phyloP scores from a whole-genome alignment of 2,329 filamentous ascomycete genomes.

The Mycogone perniciosa region DNA sequence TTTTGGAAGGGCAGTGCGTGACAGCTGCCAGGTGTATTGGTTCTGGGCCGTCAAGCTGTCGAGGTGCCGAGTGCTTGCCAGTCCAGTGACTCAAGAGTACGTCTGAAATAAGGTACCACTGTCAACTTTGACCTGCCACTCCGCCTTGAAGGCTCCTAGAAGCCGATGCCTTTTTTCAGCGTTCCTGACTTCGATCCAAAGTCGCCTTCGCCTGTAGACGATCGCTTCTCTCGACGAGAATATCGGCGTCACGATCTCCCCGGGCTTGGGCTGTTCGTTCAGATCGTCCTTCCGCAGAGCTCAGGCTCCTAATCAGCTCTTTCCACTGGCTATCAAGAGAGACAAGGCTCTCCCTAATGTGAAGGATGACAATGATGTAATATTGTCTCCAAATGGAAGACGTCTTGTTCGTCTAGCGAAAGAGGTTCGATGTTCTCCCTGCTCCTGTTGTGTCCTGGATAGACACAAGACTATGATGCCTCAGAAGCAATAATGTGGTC shows the following conservation, averaged over 20 bases:
- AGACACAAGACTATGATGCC: too few relatives aligned
- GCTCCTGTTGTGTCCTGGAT: background rate
- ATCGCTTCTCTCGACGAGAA: background rate
- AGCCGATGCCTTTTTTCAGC: background rate
- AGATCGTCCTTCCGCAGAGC: background rate
- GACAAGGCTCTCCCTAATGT: too few relatives aligned
- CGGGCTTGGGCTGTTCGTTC: too few relatives aligned
- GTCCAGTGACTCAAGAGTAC: background rate
- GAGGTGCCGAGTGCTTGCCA: slow-evolving; percentile 10
- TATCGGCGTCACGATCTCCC: background rate
- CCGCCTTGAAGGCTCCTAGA: background rate
- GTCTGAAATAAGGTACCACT: background rate
- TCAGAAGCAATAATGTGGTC: too few relatives aligned
- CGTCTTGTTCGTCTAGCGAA: background rate
- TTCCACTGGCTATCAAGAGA: too few relatives aligned
- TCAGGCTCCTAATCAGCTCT: background rate
- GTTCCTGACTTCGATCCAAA: background rate
- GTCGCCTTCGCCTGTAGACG: background rate
- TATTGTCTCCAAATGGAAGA: background rate
- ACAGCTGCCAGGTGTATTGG: slow-evolving; percentile 9
- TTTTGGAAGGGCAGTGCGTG: slow-evolving; percentile 4
- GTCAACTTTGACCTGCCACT: background rate
- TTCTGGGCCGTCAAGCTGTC: background rate
- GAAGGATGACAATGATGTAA: too few relatives aligned
- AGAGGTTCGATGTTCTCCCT: background rate